Percentiles rank a stretch among this genome's conserved stretches.
These are phyloP conservation scores for Apiospora phragmitis DNA, from an alignment of 2,329 filamentous ascomycete genomes.

Conservation along the genomic window DNA sequence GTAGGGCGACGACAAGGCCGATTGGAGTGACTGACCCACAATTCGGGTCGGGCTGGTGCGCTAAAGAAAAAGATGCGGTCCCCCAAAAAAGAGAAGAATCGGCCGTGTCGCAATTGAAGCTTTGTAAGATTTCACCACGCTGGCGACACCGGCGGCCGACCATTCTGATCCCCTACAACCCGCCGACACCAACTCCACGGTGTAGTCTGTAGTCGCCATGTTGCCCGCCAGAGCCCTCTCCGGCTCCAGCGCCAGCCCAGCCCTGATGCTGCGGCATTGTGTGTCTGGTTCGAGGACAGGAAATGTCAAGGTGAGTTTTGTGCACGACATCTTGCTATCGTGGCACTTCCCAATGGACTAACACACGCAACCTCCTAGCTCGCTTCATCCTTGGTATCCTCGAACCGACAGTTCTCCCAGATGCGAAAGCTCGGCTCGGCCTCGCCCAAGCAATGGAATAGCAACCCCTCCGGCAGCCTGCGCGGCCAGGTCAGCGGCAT, in stretches of 20 bases:
- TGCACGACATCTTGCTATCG: background rate
- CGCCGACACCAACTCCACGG: background rate
- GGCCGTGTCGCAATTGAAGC: background rate
- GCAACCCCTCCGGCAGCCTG: constrained; percentile 12
- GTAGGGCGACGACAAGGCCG: background rate
- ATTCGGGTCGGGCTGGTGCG: background rate
- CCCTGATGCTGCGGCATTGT: constrained; percentile 6
- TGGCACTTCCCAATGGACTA: background rate
- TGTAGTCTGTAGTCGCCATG: constrained; percentile 7
- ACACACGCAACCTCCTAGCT: background rate
- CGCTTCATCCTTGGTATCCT: background rate
- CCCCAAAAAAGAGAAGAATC: background rate
- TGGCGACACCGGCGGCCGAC: background rate
- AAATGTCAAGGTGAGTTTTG: background rate
- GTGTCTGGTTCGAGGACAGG: background rate
- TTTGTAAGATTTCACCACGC: background rate
- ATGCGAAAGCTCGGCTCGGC: constrained; percentile 14
- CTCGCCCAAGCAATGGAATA: constrained; percentile 12
- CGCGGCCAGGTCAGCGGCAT: constrained; percentile 14
- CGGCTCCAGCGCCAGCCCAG: constrained; percentile 1
- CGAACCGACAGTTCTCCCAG: constrained; percentile 19
- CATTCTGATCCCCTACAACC: background rate
- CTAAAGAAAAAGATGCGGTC: constrained; percentile 3
- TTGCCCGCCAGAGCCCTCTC: constrained; percentile 7
- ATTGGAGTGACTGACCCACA: background rate